A percentile compares a stretch with the other conserved stretches of the same genome.
Evolutionary conservation across 495 filamentous ascomycete genomes (phyloP).

Genomic region (Penicillium riverlandense): DNA sequence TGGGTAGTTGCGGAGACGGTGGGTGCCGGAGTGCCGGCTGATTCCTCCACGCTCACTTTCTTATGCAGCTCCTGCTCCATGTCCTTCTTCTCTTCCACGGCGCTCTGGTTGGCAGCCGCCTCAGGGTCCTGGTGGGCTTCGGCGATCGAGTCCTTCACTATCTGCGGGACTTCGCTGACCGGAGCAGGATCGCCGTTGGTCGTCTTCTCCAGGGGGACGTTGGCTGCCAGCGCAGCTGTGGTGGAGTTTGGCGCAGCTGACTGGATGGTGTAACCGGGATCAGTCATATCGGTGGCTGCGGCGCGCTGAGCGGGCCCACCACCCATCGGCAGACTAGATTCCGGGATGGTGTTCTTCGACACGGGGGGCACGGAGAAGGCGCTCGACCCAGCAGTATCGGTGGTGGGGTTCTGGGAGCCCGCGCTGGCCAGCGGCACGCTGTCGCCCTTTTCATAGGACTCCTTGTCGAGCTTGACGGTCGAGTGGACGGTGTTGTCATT

Average conservation of each 20-base stretch:
- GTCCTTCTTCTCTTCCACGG: slow-evolving; percentile 71
- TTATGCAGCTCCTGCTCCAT: slow-evolving; percentile 62
- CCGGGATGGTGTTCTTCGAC: slow-evolving; percentile 64
- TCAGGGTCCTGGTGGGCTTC: slow-evolving; percentile 60
- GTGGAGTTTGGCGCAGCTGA: slow-evolving; percentile 64
- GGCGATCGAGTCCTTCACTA: slow-evolving; percentile 66
- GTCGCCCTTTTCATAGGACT: slow-evolving; percentile 70
- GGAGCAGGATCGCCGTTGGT: slow-evolving; percentile 28
- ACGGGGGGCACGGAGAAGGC: slow-evolving; percentile 56
- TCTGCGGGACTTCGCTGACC: slow-evolving; percentile 54
- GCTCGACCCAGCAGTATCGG: slow-evolving; percentile 3
- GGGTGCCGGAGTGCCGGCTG: slow-evolving; percentile 47
- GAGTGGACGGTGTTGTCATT: slow-evolving; percentile 41
- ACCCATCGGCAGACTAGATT: slow-evolving; percentile 75
- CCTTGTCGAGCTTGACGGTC: slow-evolving; percentile 68
- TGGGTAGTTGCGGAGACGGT: slow-evolving; percentile 37
- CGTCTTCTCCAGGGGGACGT: slow-evolving; percentile 63
- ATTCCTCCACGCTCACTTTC: slow-evolving; percentile 41
- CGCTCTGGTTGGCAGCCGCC: slow-evolving; percentile 58
- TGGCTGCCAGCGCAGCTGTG: slow-evolving; percentile 63
- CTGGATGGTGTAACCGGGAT: slow-evolving; percentile 54
- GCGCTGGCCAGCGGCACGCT: slow-evolving; percentile 36
- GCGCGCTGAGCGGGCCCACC: slow-evolving; percentile 13
- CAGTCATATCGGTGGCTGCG: slow-evolving; percentile 12
- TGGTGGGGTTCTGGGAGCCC: slow-evolving; percentile 9